phyloP scores from a whole-genome alignment of 139 green algal genomes.

The Picochlorum sp. region DNA sequence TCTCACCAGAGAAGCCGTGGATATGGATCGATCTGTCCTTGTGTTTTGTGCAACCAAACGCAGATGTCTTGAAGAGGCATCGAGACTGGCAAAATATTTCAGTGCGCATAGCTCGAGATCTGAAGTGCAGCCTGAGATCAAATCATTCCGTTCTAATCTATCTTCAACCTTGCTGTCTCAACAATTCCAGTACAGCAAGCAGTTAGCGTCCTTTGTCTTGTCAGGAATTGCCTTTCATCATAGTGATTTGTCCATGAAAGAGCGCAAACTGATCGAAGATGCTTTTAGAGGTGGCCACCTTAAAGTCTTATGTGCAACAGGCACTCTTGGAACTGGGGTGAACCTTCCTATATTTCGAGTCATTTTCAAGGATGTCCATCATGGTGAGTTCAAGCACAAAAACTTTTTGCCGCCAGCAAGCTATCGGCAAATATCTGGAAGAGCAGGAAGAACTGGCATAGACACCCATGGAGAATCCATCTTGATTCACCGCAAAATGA shows the following conservation, averaged over 20 bases:
- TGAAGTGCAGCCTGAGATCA: neutral
- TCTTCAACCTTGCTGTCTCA: constrained; percentile 6
- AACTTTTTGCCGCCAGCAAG: constrained; percentile 31
- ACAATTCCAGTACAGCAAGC: neutral
- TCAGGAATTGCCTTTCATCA: constrained; percentile 73
- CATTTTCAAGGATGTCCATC: constrained; percentile 56
- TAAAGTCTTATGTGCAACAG: constrained; percentile 76
- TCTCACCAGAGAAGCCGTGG: constrained; percentile 52
- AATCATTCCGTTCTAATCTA: neutral
- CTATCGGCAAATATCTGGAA: constrained; percentile 13
- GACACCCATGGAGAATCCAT: constrained; percentile 7
- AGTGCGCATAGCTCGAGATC: neutral
- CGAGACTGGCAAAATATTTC: neutral
- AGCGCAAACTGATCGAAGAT: constrained; percentile 59
- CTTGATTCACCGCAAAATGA: neutral
- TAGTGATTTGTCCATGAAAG: constrained; percentile 41
- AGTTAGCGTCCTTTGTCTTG: neutral
- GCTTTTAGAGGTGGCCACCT: constrained; percentile 59
- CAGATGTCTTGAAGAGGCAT: neutral
- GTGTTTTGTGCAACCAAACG: constrained; percentile 72
- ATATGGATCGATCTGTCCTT: constrained; percentile 60
- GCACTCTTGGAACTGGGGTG: constrained; percentile 76
- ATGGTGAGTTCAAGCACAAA: neutral
- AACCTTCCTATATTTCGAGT: constrained; percentile 78
- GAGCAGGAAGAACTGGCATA: constrained; percentile 14